Percentiles rank a stretch among this genome's conserved stretches.
phyloP scores from a whole-genome alignment of 2,329 filamentous ascomycete species.

The Hypoxylon sp. region DNA sequence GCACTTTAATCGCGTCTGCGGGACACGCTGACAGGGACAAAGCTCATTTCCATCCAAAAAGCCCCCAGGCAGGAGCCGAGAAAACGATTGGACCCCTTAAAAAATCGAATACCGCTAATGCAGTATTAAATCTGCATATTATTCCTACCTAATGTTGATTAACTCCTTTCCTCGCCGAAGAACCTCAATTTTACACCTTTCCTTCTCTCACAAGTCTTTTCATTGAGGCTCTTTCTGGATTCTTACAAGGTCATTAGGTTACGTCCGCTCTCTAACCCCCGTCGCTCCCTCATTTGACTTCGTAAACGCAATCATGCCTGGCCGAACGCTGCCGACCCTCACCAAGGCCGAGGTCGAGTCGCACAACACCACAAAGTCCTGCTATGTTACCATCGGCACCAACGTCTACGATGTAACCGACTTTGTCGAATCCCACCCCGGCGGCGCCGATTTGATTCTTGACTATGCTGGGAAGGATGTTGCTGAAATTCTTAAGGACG shows the following conservation, averaged over 20 bases:
- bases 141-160: slow-evolving; percentile 21
- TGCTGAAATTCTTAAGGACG: slow-evolving; percentile 83
- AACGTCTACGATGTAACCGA: slow-evolving; percentile 97
- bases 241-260: slow-evolving; percentile 4
- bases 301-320: slow-evolving; percentile 73
- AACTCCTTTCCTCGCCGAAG: slow-evolving; percentile 30
- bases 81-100: slow-evolving; percentile 39
- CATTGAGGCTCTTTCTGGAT: slow-evolving; percentile 13
- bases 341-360: slow-evolving; percentile 82
- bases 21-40: slow-evolving; percentile 32
- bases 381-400: slow-evolving; percentile 89
- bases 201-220: slow-evolving; percentile 19
- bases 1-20: slow-evolving; percentile 34
- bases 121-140: slow-evolving; percentile 40
- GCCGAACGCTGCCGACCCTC: slow-evolving; percentile 84
- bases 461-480: slow-evolving; percentile 93
- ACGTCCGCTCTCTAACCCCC: slow-evolving; percentile 25
- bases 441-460: slow-evolving; percentile 87
- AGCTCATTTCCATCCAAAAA: slow-evolving; percentile 38
- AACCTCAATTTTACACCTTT: slow-evolving; percentile 15
- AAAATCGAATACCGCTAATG: slow-evolving; percentile 26
- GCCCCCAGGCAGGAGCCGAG: slow-evolving; percentile 3
- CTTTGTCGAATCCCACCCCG: slow-evolving; percentile 91
- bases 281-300: slow-evolving; percentile 30
- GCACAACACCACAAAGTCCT: slow-evolving; percentile 84